These are phyloP conservation scores for Phyllosticta paracitricarpa DNA, from an alignment of 2,329 filamentous ascomycete species.

Conservation along the genomic window DNA sequence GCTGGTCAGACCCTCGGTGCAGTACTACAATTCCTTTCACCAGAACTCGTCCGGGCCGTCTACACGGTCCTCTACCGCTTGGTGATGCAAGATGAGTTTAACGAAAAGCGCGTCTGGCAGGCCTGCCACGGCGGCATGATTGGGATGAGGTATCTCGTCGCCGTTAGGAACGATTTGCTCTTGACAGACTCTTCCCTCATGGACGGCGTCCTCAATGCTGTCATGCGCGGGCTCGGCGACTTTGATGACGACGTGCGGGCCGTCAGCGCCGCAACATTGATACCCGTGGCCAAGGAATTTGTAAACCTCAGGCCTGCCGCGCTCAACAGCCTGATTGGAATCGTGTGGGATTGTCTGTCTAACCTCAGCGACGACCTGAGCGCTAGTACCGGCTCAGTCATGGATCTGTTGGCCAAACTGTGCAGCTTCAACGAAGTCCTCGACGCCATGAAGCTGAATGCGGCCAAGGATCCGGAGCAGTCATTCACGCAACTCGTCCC, in stretches of 20 bases:
- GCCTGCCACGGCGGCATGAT: conserved; percentile 98
- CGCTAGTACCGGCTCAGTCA: conserved; percentile 93
- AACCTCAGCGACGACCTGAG: conserved; percentile 95
- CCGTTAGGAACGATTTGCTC: conserved; percentile 84
- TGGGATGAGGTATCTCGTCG: conserved; percentile 86
- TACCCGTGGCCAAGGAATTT: conserved; percentile 92
- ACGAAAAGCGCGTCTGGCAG: conserved; percentile 72
- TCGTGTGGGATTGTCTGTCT: conserved; percentile 95
- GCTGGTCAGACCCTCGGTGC: conserved; percentile 90
- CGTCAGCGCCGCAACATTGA: conserved; percentile 92
- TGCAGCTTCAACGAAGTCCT: conserved; percentile 91
- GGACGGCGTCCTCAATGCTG: conserved; percentile 82
- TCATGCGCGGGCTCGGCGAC: conserved; percentile 90
- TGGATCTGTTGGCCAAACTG: conserved; percentile 92
- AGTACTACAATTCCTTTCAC: conserved; percentile 71
- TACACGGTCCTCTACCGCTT: conserved; percentile 79
- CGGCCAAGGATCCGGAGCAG: conserved; percentile 69
- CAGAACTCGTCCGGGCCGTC: conserved; percentile 69
- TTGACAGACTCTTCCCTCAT: conserved; percentile 76
- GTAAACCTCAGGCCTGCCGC: conserved; percentile 72
- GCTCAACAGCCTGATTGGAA: conserved; percentile 74
- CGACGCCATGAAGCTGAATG: conserved; percentile 86
- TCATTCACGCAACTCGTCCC: conserved; percentile 91
- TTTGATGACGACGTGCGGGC: conserved; percentile 91
- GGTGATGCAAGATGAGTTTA: conserved; percentile 80